Conservation (phyloP, 495 filamentous ascomycete genomes). For the Mytilinidion resinicola region DNA sequence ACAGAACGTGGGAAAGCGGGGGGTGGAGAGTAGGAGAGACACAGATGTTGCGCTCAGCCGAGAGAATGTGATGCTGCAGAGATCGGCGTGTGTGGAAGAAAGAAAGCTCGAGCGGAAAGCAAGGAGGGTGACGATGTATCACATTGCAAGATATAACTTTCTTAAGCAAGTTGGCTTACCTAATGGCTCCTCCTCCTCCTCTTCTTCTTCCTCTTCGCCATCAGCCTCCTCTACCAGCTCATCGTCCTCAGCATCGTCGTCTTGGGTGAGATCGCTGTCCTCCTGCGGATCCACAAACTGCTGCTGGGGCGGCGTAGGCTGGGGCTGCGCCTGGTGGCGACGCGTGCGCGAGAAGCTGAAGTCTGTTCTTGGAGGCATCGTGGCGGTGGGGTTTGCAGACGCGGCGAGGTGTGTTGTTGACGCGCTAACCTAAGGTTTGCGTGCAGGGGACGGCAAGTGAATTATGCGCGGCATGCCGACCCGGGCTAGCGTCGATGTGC, state of each 20-base stretch:
- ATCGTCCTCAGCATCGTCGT: slow-evolving; percentile 15
- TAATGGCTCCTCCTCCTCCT: slow-evolving; percentile 12
- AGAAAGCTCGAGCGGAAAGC: no score
- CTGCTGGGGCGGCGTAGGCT: slow-evolving; percentile 5
- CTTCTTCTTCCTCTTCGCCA: slow-evolving; percentile 21
- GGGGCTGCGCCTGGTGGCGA: slow-evolving; percentile 11
- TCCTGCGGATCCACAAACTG: slow-evolving; percentile 12
- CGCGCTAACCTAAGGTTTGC: neutral
- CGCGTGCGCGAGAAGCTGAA: no score
- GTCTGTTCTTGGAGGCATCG: slow-evolving; percentile 17
- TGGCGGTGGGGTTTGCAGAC: neutral
- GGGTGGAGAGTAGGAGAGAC: no score
- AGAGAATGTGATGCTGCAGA: no score
- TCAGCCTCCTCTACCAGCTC: slow-evolving; percentile 1
- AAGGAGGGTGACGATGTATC: no score
- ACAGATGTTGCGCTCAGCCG: no score
- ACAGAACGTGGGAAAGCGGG: no score
- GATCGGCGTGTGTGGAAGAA: no score
- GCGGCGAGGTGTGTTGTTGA: neutral
- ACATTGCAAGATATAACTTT: no score
- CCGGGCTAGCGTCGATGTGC: no score
- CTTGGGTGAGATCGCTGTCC: slow-evolving; percentile 9
- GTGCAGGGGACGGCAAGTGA: neutral
- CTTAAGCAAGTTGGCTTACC: neutral
- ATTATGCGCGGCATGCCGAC: no score